Conservation (phyloP, 805 yeast species). For the Saccharomycopsis microspora region DNA sequence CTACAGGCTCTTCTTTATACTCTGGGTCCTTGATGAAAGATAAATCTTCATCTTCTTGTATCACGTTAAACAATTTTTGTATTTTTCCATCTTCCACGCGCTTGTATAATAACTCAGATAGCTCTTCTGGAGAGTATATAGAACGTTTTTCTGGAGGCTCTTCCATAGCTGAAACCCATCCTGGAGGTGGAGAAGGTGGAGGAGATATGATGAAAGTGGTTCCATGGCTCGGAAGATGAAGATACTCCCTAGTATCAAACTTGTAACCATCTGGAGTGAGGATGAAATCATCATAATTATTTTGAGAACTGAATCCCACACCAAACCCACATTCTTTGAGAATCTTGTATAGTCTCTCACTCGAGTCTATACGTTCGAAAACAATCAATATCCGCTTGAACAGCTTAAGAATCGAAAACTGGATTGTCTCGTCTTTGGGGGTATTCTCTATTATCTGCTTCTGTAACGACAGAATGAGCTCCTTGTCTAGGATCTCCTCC, state of each 20-base stretch:
- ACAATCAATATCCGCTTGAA: conserved; percentile 21
- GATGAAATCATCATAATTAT: conserved; percentile 15
- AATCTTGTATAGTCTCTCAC: conserved; percentile 5
- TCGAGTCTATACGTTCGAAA: conserved; percentile 16
- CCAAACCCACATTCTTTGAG: conserved; percentile 12
- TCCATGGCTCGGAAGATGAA: conserved; percentile 14
- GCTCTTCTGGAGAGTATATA: conserved; percentile 15
- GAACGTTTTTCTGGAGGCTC: conserved; percentile 13
- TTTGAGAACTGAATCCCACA: conserved; percentile 12
- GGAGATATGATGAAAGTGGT: conserved; percentile 17
- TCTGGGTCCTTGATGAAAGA: not conserved
- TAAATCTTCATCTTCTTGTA: not conserved
- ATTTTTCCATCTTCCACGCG: conserved; percentile 11
- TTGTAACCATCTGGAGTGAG: conserved; percentile 11
- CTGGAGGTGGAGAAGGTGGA: conserved; percentile 18
- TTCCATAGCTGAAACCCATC: conserved; percentile 13
- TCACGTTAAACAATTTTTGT: conserved; percentile 3
- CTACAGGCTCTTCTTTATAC: not conserved
- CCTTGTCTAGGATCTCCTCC: conserved; percentile 16
- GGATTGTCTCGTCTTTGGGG: conserved; percentile 15
- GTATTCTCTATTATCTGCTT: conserved; percentile 19
- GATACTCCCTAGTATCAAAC: conserved; percentile 14
- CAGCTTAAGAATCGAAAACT: conserved; percentile 21
- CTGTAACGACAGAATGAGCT: conserved; percentile 18
- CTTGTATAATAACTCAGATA: conserved; percentile 13